These are phyloP conservation scores for Ramichloridium luteum DNA, from an alignment of 2,329 filamentous ascomycete genomes.

Conservation along the genomic window DNA sequence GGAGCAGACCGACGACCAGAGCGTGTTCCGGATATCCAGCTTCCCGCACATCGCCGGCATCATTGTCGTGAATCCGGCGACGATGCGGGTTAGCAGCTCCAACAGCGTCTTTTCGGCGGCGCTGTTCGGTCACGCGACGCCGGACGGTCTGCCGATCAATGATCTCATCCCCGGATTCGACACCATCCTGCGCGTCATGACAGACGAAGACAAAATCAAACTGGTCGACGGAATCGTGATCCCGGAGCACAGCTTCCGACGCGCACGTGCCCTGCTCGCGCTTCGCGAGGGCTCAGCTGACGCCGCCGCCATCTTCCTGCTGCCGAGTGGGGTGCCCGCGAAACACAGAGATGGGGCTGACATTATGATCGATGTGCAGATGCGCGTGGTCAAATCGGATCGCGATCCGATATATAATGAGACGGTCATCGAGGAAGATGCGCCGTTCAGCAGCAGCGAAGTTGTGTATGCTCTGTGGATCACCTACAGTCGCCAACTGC, in stretches of 20 bases:
- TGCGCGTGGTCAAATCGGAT: conserved; percentile 89
- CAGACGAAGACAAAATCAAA: conserved; percentile 72
- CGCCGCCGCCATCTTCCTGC: conserved; percentile 61
- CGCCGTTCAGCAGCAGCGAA: conserved; percentile 49
- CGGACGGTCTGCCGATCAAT: conserved; percentile 67
- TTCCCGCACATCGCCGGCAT: conserved; percentile 97
- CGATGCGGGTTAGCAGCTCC: conserved; percentile 73
- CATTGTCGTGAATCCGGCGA: conserved; percentile 72
- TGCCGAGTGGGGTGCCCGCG: conserved; percentile 72
- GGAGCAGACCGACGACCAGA: conserved; percentile 55
- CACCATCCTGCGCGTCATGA: conserved; percentile 66
- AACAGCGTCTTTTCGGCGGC: conserved; percentile 91
- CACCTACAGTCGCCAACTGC: conserved; percentile 86
- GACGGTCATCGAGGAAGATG: conserved; percentile 53
- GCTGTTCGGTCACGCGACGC: conserved; percentile 76
- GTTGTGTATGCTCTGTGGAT: conserved; percentile 94
- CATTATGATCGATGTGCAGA: conserved; percentile 88
- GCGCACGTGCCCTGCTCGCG: conserved; percentile 72
- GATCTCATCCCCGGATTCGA: conserved; percentile 80
- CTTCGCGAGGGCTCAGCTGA: conserved; percentile 73
- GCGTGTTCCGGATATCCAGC: conserved; percentile 73
- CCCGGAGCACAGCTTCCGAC: conserved; percentile 87
- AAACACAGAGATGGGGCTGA: conserved; percentile 83
- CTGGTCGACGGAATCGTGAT: conserved; percentile 91
- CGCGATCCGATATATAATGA: conserved; percentile 48